Evolutionary conservation across 225 moss, liverwort and hornwort genomes (phyloP), one percentile per base, ranked within the genome.

Genomic region (Anthoceros angustus): DNA sequence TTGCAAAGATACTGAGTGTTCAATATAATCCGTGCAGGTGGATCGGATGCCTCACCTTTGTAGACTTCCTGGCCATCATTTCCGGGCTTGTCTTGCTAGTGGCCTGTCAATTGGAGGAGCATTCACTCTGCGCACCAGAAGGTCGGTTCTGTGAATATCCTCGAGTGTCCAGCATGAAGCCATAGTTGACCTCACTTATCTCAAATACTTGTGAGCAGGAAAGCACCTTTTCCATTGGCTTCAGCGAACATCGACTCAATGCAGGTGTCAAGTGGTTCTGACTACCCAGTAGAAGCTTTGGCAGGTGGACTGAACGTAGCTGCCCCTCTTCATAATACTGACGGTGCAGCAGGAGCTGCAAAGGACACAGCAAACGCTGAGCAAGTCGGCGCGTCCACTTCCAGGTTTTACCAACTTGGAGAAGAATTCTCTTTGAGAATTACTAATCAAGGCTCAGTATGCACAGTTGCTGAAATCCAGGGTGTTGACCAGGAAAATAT

Each of bases 401-500:
- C 12, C 55, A 55, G n/a, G 14, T 18, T 23, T 7, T 55, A 55
- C 23, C n/a, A 55, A 55, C 55, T 55, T 55, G 55, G 55, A 55
- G 55, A 55, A 15, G 55, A 55, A 15, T 55, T 55, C n/a, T 55
- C 55, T 9, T 15, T 55, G 55, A 55, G 55, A 15, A 55, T 55
- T 4, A 55, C 55, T 20, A 8, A 55, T 23, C 55, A 23, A 18
- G 23, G 14, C 55, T 55, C 55, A 18, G 18, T 18, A 55, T 18
- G n/a, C 18, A 88, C 88, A 68, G 72, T 83, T 43, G 90, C 90
- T 70, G 82, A 83, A 67, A 84, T 88, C 65, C 78, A 86, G 67
- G 94, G 94, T 39, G 86, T 95, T 76, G 86, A 91, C 72, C 88
- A 95, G 80, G 91, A 88, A 78, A 95, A 91, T 69, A 72, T 95